Percentiles rank a stretch among this genome's conserved stretches.
Conservation (phyloP, 805 yeast genomes). For the Saturnispora kantuleensis region DNA sequence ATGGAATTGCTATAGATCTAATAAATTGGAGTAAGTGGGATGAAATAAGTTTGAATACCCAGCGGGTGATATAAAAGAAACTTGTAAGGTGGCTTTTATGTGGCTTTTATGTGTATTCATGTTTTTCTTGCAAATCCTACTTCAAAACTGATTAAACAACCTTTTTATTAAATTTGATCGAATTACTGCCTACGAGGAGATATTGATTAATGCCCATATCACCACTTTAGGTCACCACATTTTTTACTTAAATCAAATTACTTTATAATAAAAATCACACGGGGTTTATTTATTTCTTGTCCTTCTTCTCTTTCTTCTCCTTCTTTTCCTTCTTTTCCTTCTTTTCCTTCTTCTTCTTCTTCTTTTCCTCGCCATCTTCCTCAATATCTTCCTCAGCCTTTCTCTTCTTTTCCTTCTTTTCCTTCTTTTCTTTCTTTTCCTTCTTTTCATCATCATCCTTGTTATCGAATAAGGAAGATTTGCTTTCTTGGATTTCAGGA, state of each 20-base stretch:
- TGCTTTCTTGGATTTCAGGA: conserved; percentile 32
- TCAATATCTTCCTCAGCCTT: conserved; percentile 34
- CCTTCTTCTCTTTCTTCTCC: conserved; percentile 13
- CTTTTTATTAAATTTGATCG: too few relatives aligned
- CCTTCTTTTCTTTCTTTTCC: conserved; percentile 51
- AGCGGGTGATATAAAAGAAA: too few relatives aligned
- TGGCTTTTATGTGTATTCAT: too few relatives aligned
- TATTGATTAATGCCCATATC: too few relatives aligned
- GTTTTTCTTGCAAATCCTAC: too few relatives aligned
- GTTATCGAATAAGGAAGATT: conserved; percentile 34
- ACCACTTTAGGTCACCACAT: too few relatives aligned
- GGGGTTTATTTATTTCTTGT: background rate
- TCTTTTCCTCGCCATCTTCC: conserved; percentile 18
- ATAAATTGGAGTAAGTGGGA: too few relatives aligned
- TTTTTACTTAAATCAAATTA: conserved; percentile 1
- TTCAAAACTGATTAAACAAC: too few relatives aligned
- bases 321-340: conserved; percentile 18
- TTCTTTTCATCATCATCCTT: conserved; percentile 34
- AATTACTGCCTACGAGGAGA: too few relatives aligned
- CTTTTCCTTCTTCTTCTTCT: conserved; percentile 18
- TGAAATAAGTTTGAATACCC: too few relatives aligned
- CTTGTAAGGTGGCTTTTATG: too few relatives aligned
- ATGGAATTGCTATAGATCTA: too few relatives aligned
- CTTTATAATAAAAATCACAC: conserved; percentile 2
- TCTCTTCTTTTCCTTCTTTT: conserved; percentile 22